A percentile compares a stretch with the other conserved stretches of the same genome.
Conservation (phyloP, 768 basidiomycete species). For the Clitopilus hobsonii region DNA sequence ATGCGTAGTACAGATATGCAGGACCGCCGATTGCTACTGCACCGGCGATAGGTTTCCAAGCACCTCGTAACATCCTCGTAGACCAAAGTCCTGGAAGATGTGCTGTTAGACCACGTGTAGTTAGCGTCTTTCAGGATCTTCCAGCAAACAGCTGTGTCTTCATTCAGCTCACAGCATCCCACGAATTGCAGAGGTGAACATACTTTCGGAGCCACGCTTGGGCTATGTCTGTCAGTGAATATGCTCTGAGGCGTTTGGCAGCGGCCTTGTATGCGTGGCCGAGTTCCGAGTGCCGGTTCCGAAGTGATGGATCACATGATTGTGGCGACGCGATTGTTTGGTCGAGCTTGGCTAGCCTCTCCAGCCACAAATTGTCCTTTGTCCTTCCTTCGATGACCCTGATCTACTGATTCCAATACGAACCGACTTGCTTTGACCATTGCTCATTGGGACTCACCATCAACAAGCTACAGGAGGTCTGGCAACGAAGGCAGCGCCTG, state of each 20-base stretch:
- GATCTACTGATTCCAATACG: neutral
- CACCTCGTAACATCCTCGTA: slow-evolving; percentile 52
- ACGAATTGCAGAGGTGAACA: neutral
- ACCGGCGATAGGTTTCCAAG: slow-evolving; percentile 66
- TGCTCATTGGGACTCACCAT: neutral
- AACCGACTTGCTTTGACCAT: neutral
- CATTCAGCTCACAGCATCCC: neutral
- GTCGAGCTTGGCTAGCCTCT: neutral
- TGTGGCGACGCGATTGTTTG: neutral
- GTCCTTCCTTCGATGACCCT: neutral
- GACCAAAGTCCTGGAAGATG: neutral
- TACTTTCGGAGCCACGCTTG: neutral
- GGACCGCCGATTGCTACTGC: slow-evolving; percentile 52
- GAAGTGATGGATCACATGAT: neutral
- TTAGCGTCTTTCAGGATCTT: neutral
- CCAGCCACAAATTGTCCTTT: neutral
- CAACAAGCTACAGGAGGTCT: neutral
- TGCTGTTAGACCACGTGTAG: neutral
- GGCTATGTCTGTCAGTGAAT: neutral
- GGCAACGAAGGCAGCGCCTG: neutral
- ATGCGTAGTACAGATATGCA: slow-evolving; percentile 54
- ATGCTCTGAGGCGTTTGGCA: neutral
- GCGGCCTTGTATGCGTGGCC: neutral
- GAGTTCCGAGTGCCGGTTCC: neutral
- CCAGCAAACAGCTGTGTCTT: neutral